phyloP scores from a whole-genome alignment of 805 yeast genomes.

The Kodamaea laetipori region DNA sequence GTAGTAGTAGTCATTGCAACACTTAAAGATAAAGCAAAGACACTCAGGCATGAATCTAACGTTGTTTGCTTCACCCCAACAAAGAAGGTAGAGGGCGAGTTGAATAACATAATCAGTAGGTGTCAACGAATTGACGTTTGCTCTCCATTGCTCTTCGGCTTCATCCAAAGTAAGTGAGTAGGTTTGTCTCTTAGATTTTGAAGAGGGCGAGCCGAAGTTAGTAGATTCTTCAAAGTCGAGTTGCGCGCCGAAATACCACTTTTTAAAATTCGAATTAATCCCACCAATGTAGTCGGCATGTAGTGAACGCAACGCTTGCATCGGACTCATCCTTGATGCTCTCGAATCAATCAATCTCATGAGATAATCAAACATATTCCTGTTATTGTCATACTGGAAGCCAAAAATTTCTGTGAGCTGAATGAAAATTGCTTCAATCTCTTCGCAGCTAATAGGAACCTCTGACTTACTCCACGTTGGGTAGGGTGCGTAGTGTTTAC shows the following conservation, averaged over 20 bases:
- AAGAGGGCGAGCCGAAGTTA: conserved; percentile 37
- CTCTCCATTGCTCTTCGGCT: conserved; percentile 53
- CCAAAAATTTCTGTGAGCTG: conserved; percentile 60
- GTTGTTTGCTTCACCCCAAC: conserved; percentile 93
- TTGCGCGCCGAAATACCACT: conserved; percentile 78
- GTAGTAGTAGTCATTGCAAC: conserved; percentile 69
- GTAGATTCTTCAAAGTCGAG: conserved; percentile 59
- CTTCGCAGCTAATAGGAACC: conserved; percentile 52
- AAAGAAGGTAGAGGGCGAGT: conserved; percentile 64
- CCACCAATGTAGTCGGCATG: conserved; percentile 83
- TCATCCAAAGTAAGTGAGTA: conserved; percentile 26
- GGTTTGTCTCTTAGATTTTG: conserved; percentile 21
- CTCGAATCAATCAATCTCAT: conserved; percentile 66
- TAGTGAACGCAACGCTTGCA: conserved; percentile 55
- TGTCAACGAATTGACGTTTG: conserved; percentile 50
- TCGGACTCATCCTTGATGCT: conserved; percentile 63
- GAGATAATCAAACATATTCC: conserved; percentile 67
- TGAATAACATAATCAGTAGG: conserved; percentile 62
- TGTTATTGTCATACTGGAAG: conserved; percentile 65
- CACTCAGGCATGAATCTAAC: conserved; percentile 89
- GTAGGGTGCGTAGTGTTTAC: conserved; percentile 50
- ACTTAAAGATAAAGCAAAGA: conserved; percentile 78
- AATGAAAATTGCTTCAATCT: conserved; percentile 58
- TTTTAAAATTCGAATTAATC: conserved; percentile 62
- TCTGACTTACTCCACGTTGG: conserved; percentile 53